These are phyloP conservation scores for Ophiocordyceps camponoti-rufipedis DNA, from an alignment of 2,329 filamentous ascomycete genomes.

Conservation along the genomic window DNA sequence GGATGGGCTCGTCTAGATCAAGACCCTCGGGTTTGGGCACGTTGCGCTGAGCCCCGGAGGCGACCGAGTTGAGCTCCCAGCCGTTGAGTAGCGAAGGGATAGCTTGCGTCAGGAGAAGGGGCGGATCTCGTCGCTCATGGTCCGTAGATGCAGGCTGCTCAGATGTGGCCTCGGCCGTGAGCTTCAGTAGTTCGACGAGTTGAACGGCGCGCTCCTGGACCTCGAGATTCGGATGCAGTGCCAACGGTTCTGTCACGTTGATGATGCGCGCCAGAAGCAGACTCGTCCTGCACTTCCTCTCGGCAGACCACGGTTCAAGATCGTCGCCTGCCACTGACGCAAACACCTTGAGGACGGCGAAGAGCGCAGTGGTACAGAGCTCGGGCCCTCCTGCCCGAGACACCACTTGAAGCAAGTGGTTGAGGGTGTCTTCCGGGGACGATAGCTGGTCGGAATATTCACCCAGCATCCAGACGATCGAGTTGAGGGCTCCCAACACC, in stretches of 20 bases:
- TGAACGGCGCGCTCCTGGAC: conserved; percentile 91
- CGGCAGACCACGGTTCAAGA: conserved; percentile 47
- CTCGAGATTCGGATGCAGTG: conserved; percentile 70
- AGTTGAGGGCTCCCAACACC: conserved; percentile 49
- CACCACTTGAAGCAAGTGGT: conserved; percentile 51
- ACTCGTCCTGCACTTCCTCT: conserved; percentile 55
- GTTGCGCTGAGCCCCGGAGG: conserved; percentile 62
- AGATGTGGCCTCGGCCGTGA: conserved; percentile 66
- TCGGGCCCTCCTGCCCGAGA: conserved; percentile 38
- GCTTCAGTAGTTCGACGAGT: conserved; percentile 72
- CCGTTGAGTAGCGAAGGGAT: conserved; percentile 77
- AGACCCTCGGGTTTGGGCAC: conserved; percentile 63
- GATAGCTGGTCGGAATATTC: conserved; percentile 65
- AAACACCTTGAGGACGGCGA: conserved; percentile 76
- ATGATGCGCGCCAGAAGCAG: conserved; percentile 69
- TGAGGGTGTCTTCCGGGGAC: conserved; percentile 53
- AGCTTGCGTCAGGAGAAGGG: conserved; percentile 73
- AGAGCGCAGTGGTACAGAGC: conserved; percentile 61
- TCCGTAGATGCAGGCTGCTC: conserved; percentile 42
- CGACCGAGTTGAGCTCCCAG: conserved; percentile 83
- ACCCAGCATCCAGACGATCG: conserved; percentile 70
- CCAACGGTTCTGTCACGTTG: conserved; percentile 62
- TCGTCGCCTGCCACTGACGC: conserved; percentile 50
- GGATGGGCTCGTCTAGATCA: conserved; percentile 68
- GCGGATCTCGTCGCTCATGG: conserved; percentile 43